Base-by-base conservation (phyloP, 768 basidiomycete species). In the Phanerochaete carnosa region DNA sequence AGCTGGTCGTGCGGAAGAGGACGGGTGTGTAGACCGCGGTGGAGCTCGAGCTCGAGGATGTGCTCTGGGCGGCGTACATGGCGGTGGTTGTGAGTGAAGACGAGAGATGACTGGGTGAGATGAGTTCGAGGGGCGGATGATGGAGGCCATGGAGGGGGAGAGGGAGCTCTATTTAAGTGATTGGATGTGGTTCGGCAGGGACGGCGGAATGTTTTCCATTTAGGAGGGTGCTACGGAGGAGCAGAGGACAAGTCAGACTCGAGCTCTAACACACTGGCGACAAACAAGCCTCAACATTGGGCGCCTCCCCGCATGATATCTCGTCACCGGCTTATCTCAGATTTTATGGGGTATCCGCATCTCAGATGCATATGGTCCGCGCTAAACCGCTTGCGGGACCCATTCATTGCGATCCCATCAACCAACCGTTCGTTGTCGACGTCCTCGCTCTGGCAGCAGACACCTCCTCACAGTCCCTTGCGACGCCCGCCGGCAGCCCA, bases 1-100 rank as follows among this genome's bases (percentile, higher is more conserved):
- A 66, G 56, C 63, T 39, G 64, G 26, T 33, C 13, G 55, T 33
- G 57, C 29, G 55, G 54, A 49, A 35, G 43, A 43, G 11, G 65
- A 33, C 56, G 59, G 57, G 53, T 45, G 49, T 45, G 51, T 23
- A 58, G 55, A 28, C 26, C 28, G 60, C 22, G 49, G 26, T 29
- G 60, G 57, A 37, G 45, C 55, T 45, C 11, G 35, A 30, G 55
- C 37, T 58, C 29, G 35, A n/a, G 32, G 61, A 25, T 58, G 45
- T 22, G 58, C 64, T 58, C 25, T 63, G 45, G 61, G 37, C 52
- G 13, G 59, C 22, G 56, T 29, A 43, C 56, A 58, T 45, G 52
- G 49, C 23, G 49, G 39, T 28, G 22, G 64, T 19, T 8, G 59
- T 43, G 35, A 53, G 57, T 53, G 50, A 33, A 16, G 33, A 30